These are phyloP conservation scores for Deinandra increscens DNA, from an alignment of 129 eudicot genomes.

Conservation along the genomic window DNA sequence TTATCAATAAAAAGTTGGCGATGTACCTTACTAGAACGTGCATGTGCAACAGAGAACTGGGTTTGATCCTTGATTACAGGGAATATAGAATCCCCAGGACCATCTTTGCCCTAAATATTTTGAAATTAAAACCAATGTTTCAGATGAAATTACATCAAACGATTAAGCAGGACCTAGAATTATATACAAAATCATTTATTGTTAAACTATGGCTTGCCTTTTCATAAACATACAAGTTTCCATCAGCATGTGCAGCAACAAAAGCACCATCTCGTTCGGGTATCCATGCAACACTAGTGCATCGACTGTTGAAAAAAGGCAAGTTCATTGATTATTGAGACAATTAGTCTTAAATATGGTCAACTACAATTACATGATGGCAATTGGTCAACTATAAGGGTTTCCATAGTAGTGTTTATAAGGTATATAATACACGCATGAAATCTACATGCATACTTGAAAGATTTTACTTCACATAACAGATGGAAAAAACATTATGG, in stretches of 20 bases:
- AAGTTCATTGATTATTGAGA: conserved; percentile 15
- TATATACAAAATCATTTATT: background rate
- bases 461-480: background rate
- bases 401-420: background rate
- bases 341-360: conserved; percentile 9
- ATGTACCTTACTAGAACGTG: conserved; percentile 77
- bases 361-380: background rate
- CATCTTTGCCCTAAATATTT: conserved; percentile 57
- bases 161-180: conserved; percentile 1
- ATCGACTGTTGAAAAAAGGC: conserved; percentile 50
- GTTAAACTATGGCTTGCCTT: conserved; percentile 59
- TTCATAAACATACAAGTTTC: conserved; percentile 83
- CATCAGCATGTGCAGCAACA: conserved; percentile 85
- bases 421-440: background rate
- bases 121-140: conserved; percentile 5
- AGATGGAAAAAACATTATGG: background rate
- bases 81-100: conserved; percentile 34
- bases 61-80: conserved; percentile 69
- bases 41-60: conserved; percentile 83
- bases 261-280: conserved; percentile 88
- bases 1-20: background rate
- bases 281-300: conserved; percentile 80
- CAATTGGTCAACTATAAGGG: background rate
- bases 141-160: background rate
- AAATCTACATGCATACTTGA: background rate